A percentile compares a stretch with the other conserved stretches of the same genome.
Evolutionary conservation across 2,329 filamentous ascomycete genomes (phyloP).

Genomic region (Rutstroemia sydowiana): DNA sequence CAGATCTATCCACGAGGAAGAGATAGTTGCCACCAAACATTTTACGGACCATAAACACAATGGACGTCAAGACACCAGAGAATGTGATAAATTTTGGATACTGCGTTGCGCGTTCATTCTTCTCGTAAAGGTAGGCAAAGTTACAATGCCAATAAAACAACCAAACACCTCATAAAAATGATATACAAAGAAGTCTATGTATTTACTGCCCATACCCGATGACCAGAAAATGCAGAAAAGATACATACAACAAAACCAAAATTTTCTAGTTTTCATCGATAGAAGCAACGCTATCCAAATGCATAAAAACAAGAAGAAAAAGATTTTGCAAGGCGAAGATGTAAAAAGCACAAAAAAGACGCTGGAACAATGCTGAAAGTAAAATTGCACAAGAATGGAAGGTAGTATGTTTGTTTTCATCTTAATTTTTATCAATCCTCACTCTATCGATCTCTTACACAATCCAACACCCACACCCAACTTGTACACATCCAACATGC

Average conservation of each 20-base stretch:
- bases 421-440: conserved; percentile 3
- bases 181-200: neutral
- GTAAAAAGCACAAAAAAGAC: neutral
- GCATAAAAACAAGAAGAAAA: neutral
- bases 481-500: neutral
- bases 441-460: neutral
- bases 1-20: too few relatives aligned
- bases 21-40: too few relatives aligned
- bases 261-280: too few relatives aligned
- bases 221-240: neutral
- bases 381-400: conserved; percentile 3
- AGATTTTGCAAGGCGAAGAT: neutral
- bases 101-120: too few relatives aligned
- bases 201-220: neutral
- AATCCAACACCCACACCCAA: neutral
- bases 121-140: too few relatives aligned
- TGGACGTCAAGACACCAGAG: too few relatives aligned
- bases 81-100: too few relatives aligned
- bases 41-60: too few relatives aligned
- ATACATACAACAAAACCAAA: neutral
- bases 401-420: conserved; percentile 5
- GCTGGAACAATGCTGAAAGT: neutral
- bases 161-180: neutral
- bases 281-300: too few relatives aligned
- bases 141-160: too few relatives aligned